Evolutionary conservation across 495 filamentous ascomycete genomes (phyloP).

Genomic region (Neurospora sp.): DNA sequence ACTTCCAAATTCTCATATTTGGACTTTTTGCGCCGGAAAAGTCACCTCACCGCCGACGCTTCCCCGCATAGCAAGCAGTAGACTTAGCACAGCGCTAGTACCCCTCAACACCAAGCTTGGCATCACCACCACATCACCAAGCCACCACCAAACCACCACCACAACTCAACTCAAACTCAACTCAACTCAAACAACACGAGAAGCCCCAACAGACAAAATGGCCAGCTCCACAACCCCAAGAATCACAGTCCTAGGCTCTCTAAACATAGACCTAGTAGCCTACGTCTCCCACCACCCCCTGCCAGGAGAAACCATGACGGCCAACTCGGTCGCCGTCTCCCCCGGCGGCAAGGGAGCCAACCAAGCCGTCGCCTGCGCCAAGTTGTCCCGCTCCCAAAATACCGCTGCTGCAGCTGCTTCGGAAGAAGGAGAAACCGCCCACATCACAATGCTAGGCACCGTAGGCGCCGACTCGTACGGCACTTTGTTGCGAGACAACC

Average conservation of each 20-base stretch:
- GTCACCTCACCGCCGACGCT: background rate
- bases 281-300: constrained; percentile 72
- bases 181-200: background rate
- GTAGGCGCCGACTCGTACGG: constrained; percentile 67
- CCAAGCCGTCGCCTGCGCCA: constrained; percentile 72
- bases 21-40: background rate
- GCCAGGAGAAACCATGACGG: constrained; percentile 79
- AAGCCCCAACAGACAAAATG: constrained; percentile 8
- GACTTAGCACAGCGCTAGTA: background rate
- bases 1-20: background rate
- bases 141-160: background rate
- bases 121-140: background rate
- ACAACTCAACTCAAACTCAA: background rate
- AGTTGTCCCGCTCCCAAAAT: constrained; percentile 28
- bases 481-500: constrained; percentile 34
- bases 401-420: no score
- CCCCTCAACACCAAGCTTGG: background rate
- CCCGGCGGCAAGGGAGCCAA: constrained; percentile 93
- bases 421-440: constrained; percentile 22
- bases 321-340: constrained; percentile 65
- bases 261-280: constrained; percentile 88
- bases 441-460: constrained; percentile 71
- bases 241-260: constrained; percentile 78
- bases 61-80: background rate
- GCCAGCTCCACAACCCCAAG: constrained; percentile 16